Evolutionary conservation across 768 basidiomycete species (phyloP).

Genomic region (Kwoniella newhampshirensis): DNA sequence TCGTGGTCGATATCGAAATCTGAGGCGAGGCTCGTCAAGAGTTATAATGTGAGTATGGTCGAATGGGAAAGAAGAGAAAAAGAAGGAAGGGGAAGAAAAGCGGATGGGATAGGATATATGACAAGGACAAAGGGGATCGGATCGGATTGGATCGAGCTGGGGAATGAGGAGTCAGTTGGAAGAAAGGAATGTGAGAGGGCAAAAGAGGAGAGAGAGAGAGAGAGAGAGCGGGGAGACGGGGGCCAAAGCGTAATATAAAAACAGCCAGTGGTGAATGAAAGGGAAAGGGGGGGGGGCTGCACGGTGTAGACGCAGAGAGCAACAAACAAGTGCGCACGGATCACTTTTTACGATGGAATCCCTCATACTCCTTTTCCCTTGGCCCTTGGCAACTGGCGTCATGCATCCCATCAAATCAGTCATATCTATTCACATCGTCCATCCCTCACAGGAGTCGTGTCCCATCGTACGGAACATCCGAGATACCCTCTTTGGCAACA

Average conservation of each 20-base stretch:
- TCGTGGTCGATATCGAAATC: constrained; percentile 7
- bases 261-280: background rate
- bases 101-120: background rate
- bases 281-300: too few species aligned
- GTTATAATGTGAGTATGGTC: background rate
- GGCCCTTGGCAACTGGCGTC: too few species aligned
- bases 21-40: constrained; percentile 8
- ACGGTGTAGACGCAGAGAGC: too few species aligned
- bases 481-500: too few species aligned
- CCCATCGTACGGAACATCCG: background rate
- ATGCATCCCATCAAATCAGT: too few species aligned
- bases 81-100: background rate
- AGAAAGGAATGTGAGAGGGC: constrained; percentile 5
- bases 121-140: background rate
- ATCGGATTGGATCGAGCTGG: background rate
- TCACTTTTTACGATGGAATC: too few species aligned
- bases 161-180: background rate
- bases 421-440: too few species aligned
- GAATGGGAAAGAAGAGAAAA: background rate
- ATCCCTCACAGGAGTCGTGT: background rate
- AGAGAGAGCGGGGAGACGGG: background rate
- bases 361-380: too few species aligned
- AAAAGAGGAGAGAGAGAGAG: constrained; percentile 1
- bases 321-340: too few species aligned
- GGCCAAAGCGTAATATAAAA: background rate